Conservation (phyloP, 768 basidiomycete genomes). For the Macrolepiota dolichaula region DNA sequence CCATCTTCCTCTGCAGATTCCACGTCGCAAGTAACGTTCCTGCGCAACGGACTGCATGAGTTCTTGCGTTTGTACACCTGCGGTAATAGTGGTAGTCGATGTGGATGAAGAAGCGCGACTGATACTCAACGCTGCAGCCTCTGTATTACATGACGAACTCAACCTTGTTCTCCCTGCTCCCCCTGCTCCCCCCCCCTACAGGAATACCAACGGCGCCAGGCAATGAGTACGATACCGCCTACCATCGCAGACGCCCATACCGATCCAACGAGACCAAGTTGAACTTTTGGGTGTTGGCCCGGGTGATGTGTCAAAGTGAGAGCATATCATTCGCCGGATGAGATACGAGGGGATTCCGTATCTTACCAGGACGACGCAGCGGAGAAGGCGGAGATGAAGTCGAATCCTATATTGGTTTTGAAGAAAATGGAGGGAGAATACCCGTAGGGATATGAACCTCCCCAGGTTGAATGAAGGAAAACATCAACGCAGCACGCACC, state of each 20-base stretch:
- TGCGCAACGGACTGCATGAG: slow-evolving; percentile 32
- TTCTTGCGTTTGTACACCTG: slow-evolving; percentile 1
- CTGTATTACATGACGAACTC: neutral
- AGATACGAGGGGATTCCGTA: slow-evolving; percentile 67
- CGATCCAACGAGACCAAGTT: slow-evolving; percentile 18
- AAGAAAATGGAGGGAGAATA: slow-evolving; percentile 27
- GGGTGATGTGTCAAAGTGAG: slow-evolving; percentile 48
- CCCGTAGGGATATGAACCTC: slow-evolving; percentile 33
- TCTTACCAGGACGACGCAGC: slow-evolving; percentile 38
- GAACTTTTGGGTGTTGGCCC: slow-evolving; percentile 36
- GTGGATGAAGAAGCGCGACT: slow-evolving; percentile 23
- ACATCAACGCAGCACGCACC: slow-evolving; percentile 40
- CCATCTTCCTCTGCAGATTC: slow-evolving; percentile 49
- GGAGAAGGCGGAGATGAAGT: slow-evolving; percentile 23
- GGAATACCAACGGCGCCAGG: slow-evolving; percentile 41
- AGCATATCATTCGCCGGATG: slow-evolving; percentile 56
- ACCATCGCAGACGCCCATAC: slow-evolving; percentile 26
- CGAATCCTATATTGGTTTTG: slow-evolving; percentile 6
- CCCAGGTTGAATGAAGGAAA: slow-evolving; percentile 47
- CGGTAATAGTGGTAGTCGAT: slow-evolving; percentile 26
- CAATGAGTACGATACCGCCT: slow-evolving; percentile 57
- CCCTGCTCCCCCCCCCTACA: neutral
- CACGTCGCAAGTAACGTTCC: slow-evolving; percentile 57
- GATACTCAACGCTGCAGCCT: slow-evolving; percentile 32
- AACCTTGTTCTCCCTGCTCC: no score